A percentile compares a stretch with the other conserved stretches of the same genome.
These are phyloP conservation scores for Myxozyma sirexii DNA, from an alignment of 805 yeast species.

Conservation along the genomic window DNA sequence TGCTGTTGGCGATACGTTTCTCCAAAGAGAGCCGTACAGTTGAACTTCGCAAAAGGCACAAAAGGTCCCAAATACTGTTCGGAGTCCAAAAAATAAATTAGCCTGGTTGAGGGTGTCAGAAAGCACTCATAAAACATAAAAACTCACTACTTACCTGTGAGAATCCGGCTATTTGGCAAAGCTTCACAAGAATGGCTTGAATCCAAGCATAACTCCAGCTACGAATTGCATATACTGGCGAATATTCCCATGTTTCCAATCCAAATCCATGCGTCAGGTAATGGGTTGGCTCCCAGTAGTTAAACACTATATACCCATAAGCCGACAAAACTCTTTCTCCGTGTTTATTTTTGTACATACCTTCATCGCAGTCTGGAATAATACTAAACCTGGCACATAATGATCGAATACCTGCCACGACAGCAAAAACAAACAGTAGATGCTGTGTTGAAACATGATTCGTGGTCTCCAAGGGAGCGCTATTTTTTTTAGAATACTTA, in stretches of 20 bases:
- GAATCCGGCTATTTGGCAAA: slow-evolving; percentile 32
- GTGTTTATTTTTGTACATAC: slow-evolving; percentile 51
- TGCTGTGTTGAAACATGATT: not conserved
- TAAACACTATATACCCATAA: slow-evolving; percentile 52
- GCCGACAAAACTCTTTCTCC: not conserved
- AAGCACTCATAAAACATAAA: not conserved
- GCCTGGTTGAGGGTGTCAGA: slow-evolving; percentile 5
- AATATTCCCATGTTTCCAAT: slow-evolving; percentile 94
- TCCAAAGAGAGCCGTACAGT: slow-evolving; percentile 50
- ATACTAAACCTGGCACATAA: slow-evolving; percentile 58
- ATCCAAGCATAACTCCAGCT: slow-evolving; percentile 77
- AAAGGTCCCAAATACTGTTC: slow-evolving; percentile 50
- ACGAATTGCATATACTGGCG: slow-evolving; percentile 84
- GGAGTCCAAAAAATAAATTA: slow-evolving; percentile 54
- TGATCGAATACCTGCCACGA: slow-evolving; percentile 37
- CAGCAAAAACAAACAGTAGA: slow-evolving; percentile 20
- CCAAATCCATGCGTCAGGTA: slow-evolving; percentile 78
- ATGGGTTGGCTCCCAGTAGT: slow-evolving; percentile 94
- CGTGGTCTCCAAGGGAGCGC: not conserved
- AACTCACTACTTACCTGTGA: slow-evolving; percentile 17
- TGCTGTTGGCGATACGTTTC: slow-evolving; percentile 44
- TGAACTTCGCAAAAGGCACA: slow-evolving; percentile 57
- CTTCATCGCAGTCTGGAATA: slow-evolving; percentile 89
- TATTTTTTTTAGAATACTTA: too few species aligned
- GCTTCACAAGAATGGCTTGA: slow-evolving; percentile 41